A percentile compares a stretch with the other conserved stretches of the same genome.
phyloP scores from a whole-genome alignment of 1,284 basidiomycete species.

The Cutaneotrichosporon curvatum region DNA sequence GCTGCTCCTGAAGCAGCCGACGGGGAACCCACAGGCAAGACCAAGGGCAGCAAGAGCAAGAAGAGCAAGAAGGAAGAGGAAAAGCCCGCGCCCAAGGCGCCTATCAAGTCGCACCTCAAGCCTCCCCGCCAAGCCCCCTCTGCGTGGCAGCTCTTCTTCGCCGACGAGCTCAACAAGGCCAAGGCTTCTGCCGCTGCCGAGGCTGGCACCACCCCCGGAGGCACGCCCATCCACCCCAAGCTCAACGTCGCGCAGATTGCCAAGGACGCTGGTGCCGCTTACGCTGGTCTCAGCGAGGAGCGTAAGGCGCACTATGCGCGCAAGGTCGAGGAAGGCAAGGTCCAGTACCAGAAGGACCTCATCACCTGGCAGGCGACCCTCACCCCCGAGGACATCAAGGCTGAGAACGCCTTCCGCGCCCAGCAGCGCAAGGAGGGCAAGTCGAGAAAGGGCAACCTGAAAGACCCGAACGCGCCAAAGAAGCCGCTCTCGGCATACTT shows the following conservation, averaged over 20 bases:
- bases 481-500: slow-evolving; percentile 93
- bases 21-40: slow-evolving; percentile 16
- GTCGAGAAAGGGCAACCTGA: slow-evolving; percentile 87
- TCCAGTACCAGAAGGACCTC: slow-evolving; percentile 69
- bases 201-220: slow-evolving; percentile 57
- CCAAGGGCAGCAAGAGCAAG: slow-evolving; percentile 39
- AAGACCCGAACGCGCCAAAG: slow-evolving; percentile 94
- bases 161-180: slow-evolving; percentile 86
- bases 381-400: slow-evolving; percentile 89
- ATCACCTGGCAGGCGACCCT: slow-evolving; percentile 78
- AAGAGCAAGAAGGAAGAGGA: slow-evolving; percentile 29
- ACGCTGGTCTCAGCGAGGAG: slow-evolving; percentile 66
- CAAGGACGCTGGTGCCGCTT: slow-evolving; percentile 87
- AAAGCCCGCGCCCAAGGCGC: slow-evolving; percentile 36
- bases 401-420: slow-evolving; percentile 83
- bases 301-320: slow-evolving; percentile 82
- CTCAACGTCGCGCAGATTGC: slow-evolving; percentile 93
- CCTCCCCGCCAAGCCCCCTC: slow-evolving; percentile 90
- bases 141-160: slow-evolving; percentile 95
- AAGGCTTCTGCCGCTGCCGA: slow-evolving; percentile 54
- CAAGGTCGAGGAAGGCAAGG: slow-evolving; percentile 75
- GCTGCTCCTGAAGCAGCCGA: slow-evolving; percentile 19
- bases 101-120: slow-evolving; percentile 54
- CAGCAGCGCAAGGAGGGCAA: slow-evolving; percentile 90
- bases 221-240: slow-evolving; percentile 53